Base-by-base conservation (phyloP, 768 basidiomycete genomes). In the Austroboletus festivus region DNA sequence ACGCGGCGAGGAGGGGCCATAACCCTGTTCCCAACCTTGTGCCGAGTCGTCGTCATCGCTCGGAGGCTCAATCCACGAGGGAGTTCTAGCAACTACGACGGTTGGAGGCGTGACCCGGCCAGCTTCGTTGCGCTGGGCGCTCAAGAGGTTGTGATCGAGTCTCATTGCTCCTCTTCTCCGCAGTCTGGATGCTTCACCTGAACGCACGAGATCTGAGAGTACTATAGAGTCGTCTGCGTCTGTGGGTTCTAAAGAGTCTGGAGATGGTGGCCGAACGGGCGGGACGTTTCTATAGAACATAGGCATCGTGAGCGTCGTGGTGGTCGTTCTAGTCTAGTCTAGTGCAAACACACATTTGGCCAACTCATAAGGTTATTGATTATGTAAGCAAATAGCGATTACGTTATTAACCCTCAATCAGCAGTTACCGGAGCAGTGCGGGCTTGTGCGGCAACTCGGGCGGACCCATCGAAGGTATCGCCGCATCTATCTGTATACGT, bases 101-200 rank as follows among this genome's bases (percentile, higher is more conserved):
- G 65, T 55, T 7, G 62, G 56, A 21, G 63, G 58, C 38, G 57
- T 61, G n/a, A 41, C 37, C 37, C 51, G 61, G 42, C 59, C 59
- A 3, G 45, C 31, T 55, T 65, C 67, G 16, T 55, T 50, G 42
- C 67, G 65, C 42, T 67, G 65, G n/a, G 58, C 42, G 47, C 44
- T 59, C 22, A 65, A 39, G 20, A 57, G 31, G 33, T 59, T 64
- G 50, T 73, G 74, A 65, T 83, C 82, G 28, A 85, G 71, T 33
- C 82, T 73, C 75, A 87, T 78, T 44, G 86, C 86, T 11, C 86
- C 86, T 53, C 86, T 71, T 47, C 86, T 71, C n/a, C 86, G 77
- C 45, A 88, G 68, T 5, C 86, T 73, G 4, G 86, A 88, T 0
- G 83, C 82, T 59, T 89, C 86, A 15, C 81, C 86, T 1, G 82